phyloP scores from a whole-genome alignment of 306 rosid species.

The Trifolium subterraneum region DNA sequence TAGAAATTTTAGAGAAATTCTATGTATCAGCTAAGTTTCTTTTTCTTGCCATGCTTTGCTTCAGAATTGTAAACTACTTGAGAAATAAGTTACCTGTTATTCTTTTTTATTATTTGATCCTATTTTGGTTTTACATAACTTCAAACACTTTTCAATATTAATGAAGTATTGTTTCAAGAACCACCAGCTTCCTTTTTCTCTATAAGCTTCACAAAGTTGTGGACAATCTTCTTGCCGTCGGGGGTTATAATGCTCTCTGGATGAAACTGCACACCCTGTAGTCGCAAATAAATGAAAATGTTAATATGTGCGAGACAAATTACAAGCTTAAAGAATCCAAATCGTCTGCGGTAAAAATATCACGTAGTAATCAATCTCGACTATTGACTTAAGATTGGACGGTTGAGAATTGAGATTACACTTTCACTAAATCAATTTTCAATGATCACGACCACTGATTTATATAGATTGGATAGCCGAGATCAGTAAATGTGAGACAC shows the following conservation, averaged over 20 bases:
- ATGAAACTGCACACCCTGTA: constrained; percentile 98
- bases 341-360: background rate
- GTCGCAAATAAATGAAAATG: constrained; percentile 22
- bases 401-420: too few species aligned
- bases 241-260: constrained; percentile 93
- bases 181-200: constrained; percentile 61
- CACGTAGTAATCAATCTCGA: background rate
- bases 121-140: background rate
- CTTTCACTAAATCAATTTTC: too few species aligned
- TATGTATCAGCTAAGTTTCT: background rate
- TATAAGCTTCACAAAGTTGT: constrained; percentile 68
- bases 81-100: background rate
- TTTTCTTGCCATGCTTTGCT: background rate
- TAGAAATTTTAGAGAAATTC: background rate
- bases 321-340: background rate
- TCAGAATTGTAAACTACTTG: background rate
- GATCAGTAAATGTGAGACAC: too few species aligned
- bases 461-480: too few species aligned
- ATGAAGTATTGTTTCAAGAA: constrained; percentile 33
- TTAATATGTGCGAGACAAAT: background rate
- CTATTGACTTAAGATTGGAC: background rate
- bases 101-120: background rate
- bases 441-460: too few species aligned
- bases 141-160: background rate
- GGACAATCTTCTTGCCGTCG: constrained; percentile 72